Evolutionary conservation across 345 rosid species (phyloP).

Genomic region (Boechera retrofracta): DNA sequence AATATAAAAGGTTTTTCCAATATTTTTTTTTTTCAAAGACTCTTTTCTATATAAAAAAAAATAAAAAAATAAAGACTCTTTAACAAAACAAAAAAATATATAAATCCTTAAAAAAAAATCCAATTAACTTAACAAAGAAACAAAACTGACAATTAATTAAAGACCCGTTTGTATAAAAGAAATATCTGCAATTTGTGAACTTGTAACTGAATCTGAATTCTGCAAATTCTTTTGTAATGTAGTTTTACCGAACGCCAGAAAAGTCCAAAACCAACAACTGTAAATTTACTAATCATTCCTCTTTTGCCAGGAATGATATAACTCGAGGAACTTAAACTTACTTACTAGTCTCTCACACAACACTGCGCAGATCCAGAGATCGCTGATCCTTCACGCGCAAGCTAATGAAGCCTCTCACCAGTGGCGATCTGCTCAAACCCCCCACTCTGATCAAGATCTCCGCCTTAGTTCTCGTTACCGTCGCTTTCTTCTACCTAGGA

Average conservation of each 20-base stretch:
- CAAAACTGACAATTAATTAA: no score
- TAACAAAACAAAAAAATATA: no score
- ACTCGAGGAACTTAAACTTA: background rate
- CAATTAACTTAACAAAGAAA: no score
- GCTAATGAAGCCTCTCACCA: conserved; percentile 62
- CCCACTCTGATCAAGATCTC: conserved; percentile 57
- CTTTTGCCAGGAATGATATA: background rate
- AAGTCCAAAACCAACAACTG: conserved; percentile 3
- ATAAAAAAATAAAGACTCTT: no score
- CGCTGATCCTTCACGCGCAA: conserved; percentile 42
- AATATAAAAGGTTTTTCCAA: no score
- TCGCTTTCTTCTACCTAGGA: conserved; percentile 86
- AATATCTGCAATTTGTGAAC: background rate
- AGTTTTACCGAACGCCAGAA: background rate
- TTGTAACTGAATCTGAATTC: background rate
- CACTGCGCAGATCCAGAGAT: conserved; percentile 31
- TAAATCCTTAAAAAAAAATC: no score
- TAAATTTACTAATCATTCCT: background rate
- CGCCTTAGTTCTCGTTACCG: conserved; percentile 59
- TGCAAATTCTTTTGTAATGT: background rate
- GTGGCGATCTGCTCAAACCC: conserved; percentile 57
- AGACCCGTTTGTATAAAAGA: no score
- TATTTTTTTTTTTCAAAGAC: no score
- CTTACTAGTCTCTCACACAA: background rate
- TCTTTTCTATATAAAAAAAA: no score